These are phyloP conservation scores for Sungouiozyma intestinalis DNA, from an alignment of 805 yeast genomes.

Conservation along the genomic window DNA sequence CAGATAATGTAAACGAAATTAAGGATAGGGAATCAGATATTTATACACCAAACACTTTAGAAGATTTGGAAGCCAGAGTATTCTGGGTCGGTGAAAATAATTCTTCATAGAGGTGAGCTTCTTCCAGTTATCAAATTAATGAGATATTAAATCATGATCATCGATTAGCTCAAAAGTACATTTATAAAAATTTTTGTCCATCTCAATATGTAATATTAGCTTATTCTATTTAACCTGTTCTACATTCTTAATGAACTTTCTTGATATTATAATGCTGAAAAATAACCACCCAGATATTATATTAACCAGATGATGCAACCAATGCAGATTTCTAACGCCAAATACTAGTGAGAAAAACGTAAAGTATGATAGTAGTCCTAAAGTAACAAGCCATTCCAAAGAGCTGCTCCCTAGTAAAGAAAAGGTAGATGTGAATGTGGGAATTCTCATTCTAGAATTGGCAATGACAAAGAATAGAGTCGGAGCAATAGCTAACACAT, in stretches of 20 bases:
- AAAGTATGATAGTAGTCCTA: constrained; percentile 38
- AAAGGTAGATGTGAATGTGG: constrained; percentile 19
- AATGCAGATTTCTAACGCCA: constrained; percentile 75
- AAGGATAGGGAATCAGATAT: constrained; percentile 5
- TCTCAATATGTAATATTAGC: neutral
- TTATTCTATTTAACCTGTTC: neutral
- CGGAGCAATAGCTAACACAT: constrained; percentile 66
- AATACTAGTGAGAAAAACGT: constrained; percentile 54
- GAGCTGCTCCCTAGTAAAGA: constrained; percentile 1
- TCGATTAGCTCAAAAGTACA: neutral
- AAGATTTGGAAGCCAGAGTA: constrained; percentile 28
- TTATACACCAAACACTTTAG: constrained; percentile 28
- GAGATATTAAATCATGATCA: neutral
- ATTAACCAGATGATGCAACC: constrained; percentile 72
- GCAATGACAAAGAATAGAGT: constrained; percentile 49
- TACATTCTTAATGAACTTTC: neutral
- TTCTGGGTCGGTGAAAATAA: constrained; percentile 24
- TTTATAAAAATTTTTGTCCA: neutral
- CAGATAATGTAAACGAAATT: constrained; percentile 2
- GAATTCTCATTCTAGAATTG: constrained; percentile 41
- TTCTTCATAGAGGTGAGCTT: neutral
- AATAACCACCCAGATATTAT: constrained; percentile 38
- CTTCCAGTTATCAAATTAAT: neutral
- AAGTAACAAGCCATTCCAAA: constrained; percentile 27
- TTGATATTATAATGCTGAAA: constrained; percentile 4